Base-by-base conservation (phyloP, 768 basidiomycete species). In the Saitozyma podzolica region DNA sequence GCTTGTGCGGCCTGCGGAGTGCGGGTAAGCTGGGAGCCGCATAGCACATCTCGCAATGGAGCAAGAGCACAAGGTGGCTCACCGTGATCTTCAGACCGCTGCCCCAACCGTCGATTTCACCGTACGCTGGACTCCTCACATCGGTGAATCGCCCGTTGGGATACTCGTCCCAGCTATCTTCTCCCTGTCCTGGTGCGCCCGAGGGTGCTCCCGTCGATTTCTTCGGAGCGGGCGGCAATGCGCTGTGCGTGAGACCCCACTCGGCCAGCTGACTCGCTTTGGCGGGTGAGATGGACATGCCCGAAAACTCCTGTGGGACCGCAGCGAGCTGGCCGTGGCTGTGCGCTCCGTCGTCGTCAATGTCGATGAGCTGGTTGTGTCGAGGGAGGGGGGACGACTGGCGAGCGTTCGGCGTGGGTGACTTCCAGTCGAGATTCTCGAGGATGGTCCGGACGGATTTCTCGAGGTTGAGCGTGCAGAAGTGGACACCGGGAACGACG, bases 401-500 rank as follows among this genome's bases (percentile, higher is more conserved):
- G 20, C 49, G 11, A 6, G 16, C 40, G 29, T 42, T n/a, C 45
- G 45, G 9, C 6, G 65, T 65, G 37, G 61, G 53, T 6, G 60
- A 16, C 1, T 76, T 83, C 92, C 93, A 95, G 49, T 84, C 82
- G 19, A 99, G 84, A 29, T 79, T 82, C 71, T 95, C 92, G 54
- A 98, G 81, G 9, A 97, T 86, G 13, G 87, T 85, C 58, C 89
- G 88, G 2, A 98, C 89, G 69, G 92, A 95, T 82, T 92, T 95
- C 78, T 99, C 96, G 9, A 99, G 86, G 80, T 99, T 99, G 62
- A 99, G 84, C 0, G 96, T 99, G 77, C 92, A 98, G 72, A 99
- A 88, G 78, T 98, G 93, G 50, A 98, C 85, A 0, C 92, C 93
- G 7, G 64, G 68, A 6, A 76, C 72, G 11, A 71, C 53, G 8